Percentiles rank a stretch among this genome's conserved stretches.
These are phyloP conservation scores for Sclerotinia spermophila DNA, from an alignment of 2,329 filamentous ascomycete genomes.

Conservation along the genomic window DNA sequence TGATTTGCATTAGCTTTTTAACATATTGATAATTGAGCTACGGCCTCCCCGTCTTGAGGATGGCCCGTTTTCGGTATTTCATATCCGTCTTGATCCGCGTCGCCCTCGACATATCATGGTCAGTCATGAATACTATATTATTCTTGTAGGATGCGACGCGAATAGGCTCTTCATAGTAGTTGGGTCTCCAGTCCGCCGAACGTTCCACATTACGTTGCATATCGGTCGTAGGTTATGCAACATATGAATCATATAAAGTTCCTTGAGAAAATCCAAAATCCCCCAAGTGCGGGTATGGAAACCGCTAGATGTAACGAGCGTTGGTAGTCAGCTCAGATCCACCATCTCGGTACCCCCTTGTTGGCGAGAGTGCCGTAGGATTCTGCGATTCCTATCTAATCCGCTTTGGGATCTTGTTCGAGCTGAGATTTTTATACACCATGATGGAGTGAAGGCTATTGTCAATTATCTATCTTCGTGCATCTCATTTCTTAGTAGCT, in stretches of 20 bases:
- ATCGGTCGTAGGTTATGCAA: background rate
- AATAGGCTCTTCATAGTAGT: background rate
- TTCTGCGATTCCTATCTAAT: conserved; percentile 13
- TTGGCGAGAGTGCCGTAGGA: conserved; percentile 1
- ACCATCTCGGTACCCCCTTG: conserved; percentile 6
- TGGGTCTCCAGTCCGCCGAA: background rate
- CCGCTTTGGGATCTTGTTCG: conserved; percentile 5
- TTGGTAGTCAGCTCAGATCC: conserved; percentile 17
- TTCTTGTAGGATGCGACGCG: background rate
- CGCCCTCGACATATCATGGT: background rate
- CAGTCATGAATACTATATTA: background rate
- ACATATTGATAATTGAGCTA: background rate
- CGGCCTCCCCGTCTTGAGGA: background rate
- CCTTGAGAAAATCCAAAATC: background rate
- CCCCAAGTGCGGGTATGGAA: conserved; percentile 6
- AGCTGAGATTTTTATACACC: conserved; percentile 1
- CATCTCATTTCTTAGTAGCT: background rate
- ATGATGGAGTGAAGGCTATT: background rate
- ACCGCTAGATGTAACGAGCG: background rate
- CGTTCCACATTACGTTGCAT: background rate
- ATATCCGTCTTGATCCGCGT: background rate
- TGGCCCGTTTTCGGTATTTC: background rate
- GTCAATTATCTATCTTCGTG: conserved; percentile 8
- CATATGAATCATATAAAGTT: background rate
- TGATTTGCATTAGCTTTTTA: background rate